These are phyloP conservation scores for Pisolithus thermaeus DNA, from an alignment of 1,284 basidiomycete species.

Conservation along the genomic window DNA sequence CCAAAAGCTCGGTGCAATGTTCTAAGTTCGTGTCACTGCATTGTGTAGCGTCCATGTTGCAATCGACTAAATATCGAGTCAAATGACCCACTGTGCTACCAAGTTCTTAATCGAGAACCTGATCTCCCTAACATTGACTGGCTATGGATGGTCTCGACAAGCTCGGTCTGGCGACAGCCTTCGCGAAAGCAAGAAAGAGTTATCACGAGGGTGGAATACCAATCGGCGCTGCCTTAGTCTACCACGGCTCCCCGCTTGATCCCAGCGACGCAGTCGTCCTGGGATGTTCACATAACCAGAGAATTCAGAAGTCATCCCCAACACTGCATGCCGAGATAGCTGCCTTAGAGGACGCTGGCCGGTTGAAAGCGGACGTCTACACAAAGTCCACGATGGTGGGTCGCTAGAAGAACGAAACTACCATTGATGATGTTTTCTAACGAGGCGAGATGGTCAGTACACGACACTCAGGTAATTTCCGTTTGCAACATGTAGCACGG, in stretches of 20 bases:
- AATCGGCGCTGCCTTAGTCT: conserved; percentile 47
- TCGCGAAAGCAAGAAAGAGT: conserved; percentile 40
- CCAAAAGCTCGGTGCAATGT: too few relatives aligned
- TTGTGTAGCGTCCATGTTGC: too few relatives aligned
- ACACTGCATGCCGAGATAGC: conserved; percentile 55
- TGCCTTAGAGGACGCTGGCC: conserved; percentile 45
- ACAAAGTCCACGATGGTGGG: conserved; percentile 37
- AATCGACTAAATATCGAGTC: too few relatives aligned
- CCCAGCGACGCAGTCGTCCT: conserved; percentile 28
- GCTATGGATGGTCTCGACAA: conserved; percentile 12
- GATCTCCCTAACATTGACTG: not conserved
- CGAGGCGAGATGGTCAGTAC: conserved; percentile 15
- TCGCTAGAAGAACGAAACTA: not conserved
- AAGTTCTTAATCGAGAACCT: not conserved
- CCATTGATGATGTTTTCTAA: not conserved
- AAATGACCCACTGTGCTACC: too few relatives aligned
- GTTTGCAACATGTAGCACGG: not conserved
- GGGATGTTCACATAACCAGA: conserved; percentile 45
- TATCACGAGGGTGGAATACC: conserved; percentile 50
- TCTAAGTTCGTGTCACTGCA: too few relatives aligned
- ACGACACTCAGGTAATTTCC: conserved; percentile 45
- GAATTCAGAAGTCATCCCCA: conserved; percentile 48
- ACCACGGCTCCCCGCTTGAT: conserved; percentile 15
- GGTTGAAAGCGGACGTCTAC: conserved; percentile 39
- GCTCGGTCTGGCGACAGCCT: conserved; percentile 30